phyloP scores from a whole-genome alignment of 805 yeast species.

The Ogataea paradorogensis region DNA sequence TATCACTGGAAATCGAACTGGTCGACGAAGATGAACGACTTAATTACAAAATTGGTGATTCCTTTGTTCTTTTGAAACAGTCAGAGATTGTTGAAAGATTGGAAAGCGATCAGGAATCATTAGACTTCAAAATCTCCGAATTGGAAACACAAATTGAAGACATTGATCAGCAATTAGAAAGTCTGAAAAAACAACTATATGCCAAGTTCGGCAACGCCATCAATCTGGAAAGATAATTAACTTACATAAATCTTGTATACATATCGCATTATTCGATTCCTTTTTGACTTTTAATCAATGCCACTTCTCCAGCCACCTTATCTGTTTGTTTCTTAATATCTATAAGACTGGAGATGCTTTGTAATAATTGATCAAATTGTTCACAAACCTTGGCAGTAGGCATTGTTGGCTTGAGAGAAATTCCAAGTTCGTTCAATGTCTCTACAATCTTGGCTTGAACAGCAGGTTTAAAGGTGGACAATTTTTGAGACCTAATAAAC shows the following conservation, averaged over 20 bases:
- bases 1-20: conserved; percentile 79
- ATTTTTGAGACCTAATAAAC: conserved; percentile 71
- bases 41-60: conserved; percentile 79
- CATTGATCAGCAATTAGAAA: conserved; percentile 52
- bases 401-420: conserved; percentile 82
- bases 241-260: conserved; percentile 6
- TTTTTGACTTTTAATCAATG: conserved; percentile 40
- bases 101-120: conserved; percentile 55
- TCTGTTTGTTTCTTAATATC: conserved; percentile 87
- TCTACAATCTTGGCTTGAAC: conserved; percentile 59
- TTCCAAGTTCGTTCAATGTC: conserved; percentile 70
- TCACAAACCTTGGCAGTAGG: conserved; percentile 78
- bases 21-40: conserved; percentile 71
- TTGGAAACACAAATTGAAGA: conserved; percentile 47
- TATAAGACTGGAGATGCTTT: conserved; percentile 64
- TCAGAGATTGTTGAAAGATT: conserved; percentile 63
- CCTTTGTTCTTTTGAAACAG: conserved; percentile 68
- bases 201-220: conserved; percentile 88
- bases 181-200: conserved; percentile 71
- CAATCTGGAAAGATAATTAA: conserved; percentile 62
- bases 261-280: conserved; percentile 21
- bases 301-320: conserved; percentile 77
- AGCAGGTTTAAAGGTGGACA: conserved; percentile 76
- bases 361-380: conserved; percentile 71
- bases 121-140: conserved; percentile 48